Percentiles rank a stretch among this genome's conserved stretches.
Evolutionary conservation across 2,329 filamentous ascomycete genomes (phyloP).

Genomic region (Cyphellophora attinorum): DNA sequence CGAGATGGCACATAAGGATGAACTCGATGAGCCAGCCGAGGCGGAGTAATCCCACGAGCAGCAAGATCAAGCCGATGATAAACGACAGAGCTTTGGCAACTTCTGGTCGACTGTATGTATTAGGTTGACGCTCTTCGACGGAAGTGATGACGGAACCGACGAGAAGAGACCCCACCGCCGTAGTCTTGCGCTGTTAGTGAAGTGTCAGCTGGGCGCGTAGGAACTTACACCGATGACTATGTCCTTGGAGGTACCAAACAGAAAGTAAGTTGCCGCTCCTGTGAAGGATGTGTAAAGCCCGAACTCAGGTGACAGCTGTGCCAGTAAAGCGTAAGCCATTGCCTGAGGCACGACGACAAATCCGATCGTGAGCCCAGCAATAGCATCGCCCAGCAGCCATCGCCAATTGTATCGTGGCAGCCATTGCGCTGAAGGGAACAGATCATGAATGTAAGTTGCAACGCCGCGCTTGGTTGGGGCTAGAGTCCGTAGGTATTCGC

Average conservation of each 20-base stretch:
- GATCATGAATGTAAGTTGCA: conserved; percentile 10
- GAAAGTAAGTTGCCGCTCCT: conserved; percentile 88
- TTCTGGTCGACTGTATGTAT: conserved; percentile 44
- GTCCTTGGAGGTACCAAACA: conserved; percentile 95
- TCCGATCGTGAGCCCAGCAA: conserved; percentile 55
- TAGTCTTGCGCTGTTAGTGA: conserved; percentile 34
- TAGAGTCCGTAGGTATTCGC: conserved; percentile 9
- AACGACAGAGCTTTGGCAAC: conserved; percentile 71
- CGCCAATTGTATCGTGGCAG: conserved; percentile 41
- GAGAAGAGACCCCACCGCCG: conserved; percentile 87
- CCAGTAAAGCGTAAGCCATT: conserved; percentile 86
- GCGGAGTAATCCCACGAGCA: conserved; percentile 66
- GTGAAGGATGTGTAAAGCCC: conserved; percentile 93
- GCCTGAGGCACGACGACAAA: conserved; percentile 82
- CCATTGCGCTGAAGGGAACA: conserved; percentile 44
- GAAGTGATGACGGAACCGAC: conserved; percentile 69
- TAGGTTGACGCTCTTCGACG: conserved; percentile 46
- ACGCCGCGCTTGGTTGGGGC: conserved; percentile 6
- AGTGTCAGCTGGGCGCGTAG: background rate
- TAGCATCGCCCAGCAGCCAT: conserved; percentile 39
- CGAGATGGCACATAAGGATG: conserved; percentile 66
- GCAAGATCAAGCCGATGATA: conserved; percentile 66
- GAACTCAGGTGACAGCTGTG: conserved; percentile 65
- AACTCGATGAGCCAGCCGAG: conserved; percentile 86
- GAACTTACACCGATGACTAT: conserved; percentile 71